Conservation (phyloP, 1,139 yeast species). For the Geotrichum aggregatum region DNA sequence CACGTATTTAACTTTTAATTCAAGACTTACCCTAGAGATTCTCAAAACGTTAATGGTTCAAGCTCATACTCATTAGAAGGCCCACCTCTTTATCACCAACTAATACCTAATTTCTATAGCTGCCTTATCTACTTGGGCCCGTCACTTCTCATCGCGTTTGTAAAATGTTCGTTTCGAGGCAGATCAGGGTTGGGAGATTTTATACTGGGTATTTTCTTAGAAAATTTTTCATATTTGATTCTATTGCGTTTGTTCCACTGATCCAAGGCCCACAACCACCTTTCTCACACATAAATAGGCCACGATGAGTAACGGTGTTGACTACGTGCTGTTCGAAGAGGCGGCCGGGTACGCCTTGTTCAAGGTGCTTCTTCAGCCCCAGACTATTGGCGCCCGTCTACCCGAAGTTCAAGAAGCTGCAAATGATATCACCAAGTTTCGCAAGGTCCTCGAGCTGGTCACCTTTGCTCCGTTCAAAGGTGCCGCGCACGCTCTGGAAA, state of each 20-base stretch:
- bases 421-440: constrained; percentile 79
- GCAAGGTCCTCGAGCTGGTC: constrained; percentile 87
- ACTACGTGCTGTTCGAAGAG: constrained; percentile 93
- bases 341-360: constrained; percentile 97
- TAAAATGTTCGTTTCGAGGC: too few species aligned
- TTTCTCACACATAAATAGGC: background rate
- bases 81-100: too few species aligned
- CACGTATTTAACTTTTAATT: too few species aligned
- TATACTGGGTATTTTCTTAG: background rate
- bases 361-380: constrained; percentile 91
- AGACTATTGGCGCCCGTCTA: constrained; percentile 84
- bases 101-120: too few species aligned
- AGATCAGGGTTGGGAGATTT: background rate
- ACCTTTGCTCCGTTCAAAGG: constrained; percentile 98
- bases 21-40: too few species aligned
- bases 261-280: background rate
- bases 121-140: too few species aligned
- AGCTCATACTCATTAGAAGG: too few species aligned
- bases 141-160: too few species aligned
- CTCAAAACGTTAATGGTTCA: too few species aligned
- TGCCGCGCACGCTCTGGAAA: constrained; percentile 97
- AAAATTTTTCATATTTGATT: background rate
- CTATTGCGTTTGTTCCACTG: too few species aligned
- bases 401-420: constrained; percentile 93
- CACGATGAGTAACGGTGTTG: constrained; percentile 43